These are phyloP conservation scores for Podospora tetraspora DNA, from an alignment of 495 filamentous ascomycete genomes.

Conservation along the genomic window DNA sequence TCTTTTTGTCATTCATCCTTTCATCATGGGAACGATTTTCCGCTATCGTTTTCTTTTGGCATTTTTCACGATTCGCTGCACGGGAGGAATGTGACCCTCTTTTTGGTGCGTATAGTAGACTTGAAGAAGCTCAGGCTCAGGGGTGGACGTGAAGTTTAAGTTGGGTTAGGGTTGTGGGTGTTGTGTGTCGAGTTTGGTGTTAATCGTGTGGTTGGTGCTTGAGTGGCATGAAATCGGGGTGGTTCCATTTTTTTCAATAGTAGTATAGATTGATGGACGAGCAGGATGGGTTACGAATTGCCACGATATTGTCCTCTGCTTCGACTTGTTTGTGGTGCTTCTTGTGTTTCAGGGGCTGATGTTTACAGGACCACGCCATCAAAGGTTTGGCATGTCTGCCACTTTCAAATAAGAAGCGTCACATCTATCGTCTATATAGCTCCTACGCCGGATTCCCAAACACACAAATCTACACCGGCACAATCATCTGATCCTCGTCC, in stretches of 20 bases:
- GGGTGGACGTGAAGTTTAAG: not conserved
- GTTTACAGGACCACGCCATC: not conserved
- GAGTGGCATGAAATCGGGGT: not conserved
- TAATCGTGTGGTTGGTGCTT: too few species aligned
- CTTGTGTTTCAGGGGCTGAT: not conserved
- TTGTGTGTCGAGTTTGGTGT: not conserved
- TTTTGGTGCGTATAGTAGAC: not conserved
- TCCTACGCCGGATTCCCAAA: slow-evolving; percentile 2
- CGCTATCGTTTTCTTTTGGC: not conserved
- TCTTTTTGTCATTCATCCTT: not conserved
- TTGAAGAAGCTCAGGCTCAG: not conserved
- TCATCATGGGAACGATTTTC: too few species aligned
- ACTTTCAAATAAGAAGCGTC: not conserved
- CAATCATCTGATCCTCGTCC: slow-evolving; percentile 37
- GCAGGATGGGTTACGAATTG: not conserved
- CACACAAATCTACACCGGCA: slow-evolving; percentile 30
- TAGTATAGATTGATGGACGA: too few species aligned
- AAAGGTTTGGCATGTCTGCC: not conserved
- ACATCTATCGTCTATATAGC: not conserved
- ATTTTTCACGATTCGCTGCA: not conserved
- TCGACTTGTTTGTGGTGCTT: not conserved
- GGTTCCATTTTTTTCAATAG: too few species aligned
- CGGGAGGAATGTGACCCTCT: not conserved
- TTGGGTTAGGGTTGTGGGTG: not conserved
- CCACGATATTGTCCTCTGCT: not conserved